A percentile compares a stretch with the other conserved stretches of the same genome.
Conservation (phyloP, 2,329 filamentous ascomycete species). For the Bipolaris bicolor region DNA sequence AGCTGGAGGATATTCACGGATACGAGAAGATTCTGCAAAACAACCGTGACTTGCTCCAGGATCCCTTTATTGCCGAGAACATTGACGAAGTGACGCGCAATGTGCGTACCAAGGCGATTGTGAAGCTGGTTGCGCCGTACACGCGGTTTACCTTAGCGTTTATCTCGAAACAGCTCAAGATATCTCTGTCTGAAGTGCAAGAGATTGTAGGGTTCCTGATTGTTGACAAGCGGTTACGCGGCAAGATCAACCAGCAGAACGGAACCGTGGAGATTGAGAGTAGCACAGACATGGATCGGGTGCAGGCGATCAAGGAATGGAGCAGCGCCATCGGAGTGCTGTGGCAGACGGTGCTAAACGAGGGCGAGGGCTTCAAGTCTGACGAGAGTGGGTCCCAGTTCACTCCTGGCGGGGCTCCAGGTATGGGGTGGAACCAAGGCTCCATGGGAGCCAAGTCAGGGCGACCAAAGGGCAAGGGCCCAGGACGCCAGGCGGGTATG, state of each 20-base stretch:
- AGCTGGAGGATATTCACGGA: conserved; percentile 88
- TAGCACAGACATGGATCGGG: conserved; percentile 73
- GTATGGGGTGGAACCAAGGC: conserved; percentile 38
- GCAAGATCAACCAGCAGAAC: conserved; percentile 86
- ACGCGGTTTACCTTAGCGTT: conserved; percentile 87
- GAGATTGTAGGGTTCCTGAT: conserved; percentile 97
- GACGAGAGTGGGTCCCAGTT: conserved; percentile 52
- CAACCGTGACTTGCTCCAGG: conserved; percentile 86
- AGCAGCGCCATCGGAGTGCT: conserved; percentile 71
- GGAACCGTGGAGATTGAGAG: conserved; percentile 83
- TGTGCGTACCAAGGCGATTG: conserved; percentile 94
- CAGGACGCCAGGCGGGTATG: conserved; percentile 45
- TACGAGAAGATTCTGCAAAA: conserved; percentile 88
- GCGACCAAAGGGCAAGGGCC: conserved; percentile 48
- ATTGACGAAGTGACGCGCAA: conserved; percentile 98
- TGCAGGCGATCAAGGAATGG: conserved; percentile 75
- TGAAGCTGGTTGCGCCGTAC: conserved; percentile 94
- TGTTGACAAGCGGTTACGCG: conserved; percentile 83
- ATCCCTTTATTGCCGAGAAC: conserved; percentile 97
- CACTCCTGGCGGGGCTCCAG: conserved; percentile 39
- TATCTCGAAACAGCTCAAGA: conserved; percentile 86
- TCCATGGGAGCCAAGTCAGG: conserved; percentile 39
- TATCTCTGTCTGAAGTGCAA: conserved; percentile 83
- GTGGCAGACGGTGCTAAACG: conserved; percentile 74
- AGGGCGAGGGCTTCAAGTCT: conserved; percentile 72